These are phyloP conservation scores for Rhodotorula mucilaginosa DNA, from an alignment of 1,284 basidiomycete genomes.

Conservation along the genomic window DNA sequence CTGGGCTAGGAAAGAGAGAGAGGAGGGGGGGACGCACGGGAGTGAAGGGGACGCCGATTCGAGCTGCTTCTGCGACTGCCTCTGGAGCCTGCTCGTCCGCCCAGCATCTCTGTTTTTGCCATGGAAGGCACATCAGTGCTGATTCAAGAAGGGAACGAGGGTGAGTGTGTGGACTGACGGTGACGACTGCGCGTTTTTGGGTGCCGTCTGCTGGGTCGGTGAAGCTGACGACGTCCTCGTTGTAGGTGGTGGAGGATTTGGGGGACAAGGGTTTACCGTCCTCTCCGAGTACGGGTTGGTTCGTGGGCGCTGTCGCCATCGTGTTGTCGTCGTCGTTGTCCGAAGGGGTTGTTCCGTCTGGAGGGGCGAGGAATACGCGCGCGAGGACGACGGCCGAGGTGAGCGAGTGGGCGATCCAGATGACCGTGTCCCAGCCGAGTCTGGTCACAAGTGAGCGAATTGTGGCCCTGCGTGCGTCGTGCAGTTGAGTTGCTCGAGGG, in stretches of 20 bases:
- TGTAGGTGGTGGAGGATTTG: slow-evolving; percentile 13
- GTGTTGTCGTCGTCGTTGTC: background rate
- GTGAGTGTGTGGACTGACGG: slow-evolving; percentile 7
- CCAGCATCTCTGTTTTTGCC: slow-evolving; percentile 31
- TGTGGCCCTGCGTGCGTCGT: background rate
- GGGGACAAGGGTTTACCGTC: background rate
- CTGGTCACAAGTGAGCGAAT: slow-evolving; percentile 3
- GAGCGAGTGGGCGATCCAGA: slow-evolving; percentile 19
- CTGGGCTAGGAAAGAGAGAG: no score
- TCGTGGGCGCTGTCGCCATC: background rate
- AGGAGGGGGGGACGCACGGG: slow-evolving; percentile 10
- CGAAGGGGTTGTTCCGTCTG: background rate
- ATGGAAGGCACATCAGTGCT: no score
- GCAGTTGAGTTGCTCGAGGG: background rate
- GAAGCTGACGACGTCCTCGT: slow-evolving; percentile 33
- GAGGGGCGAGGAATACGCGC: background rate
- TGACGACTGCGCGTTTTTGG: slow-evolving; percentile 19
- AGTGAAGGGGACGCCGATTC: slow-evolving; percentile 25
- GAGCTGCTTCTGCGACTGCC: slow-evolving; percentile 21
- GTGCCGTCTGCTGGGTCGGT: background rate
- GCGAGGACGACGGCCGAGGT: slow-evolving; percentile 13
- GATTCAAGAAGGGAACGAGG: background rate
- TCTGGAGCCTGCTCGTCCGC: slow-evolving; percentile 38
- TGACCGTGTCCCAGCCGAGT: slow-evolving; percentile 3
- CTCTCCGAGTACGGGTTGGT: background rate